Conservation (phyloP, 2,329 filamentous ascomycete species). For the Metarhizium album region DNA sequence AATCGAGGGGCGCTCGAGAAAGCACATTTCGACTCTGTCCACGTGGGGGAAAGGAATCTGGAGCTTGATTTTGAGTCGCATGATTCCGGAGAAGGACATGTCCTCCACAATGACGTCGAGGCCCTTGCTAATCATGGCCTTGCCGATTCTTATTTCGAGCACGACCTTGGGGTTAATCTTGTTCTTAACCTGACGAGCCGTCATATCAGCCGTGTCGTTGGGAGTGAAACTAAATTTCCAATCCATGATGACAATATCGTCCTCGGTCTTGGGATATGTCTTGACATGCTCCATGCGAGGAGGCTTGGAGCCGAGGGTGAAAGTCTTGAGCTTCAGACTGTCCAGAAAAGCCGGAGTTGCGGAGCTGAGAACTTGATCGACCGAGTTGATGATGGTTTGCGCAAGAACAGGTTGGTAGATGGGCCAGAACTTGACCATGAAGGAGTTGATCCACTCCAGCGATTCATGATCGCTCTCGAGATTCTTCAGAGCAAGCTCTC, state of each 20-base stretch:
- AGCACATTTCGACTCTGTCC: slow-evolving; percentile 89
- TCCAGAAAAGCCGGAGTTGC: slow-evolving; percentile 88
- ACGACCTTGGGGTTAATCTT: slow-evolving; percentile 97
- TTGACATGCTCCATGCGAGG: slow-evolving; percentile 96
- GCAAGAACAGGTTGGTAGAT: slow-evolving; percentile 94
- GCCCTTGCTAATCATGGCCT: slow-evolving; percentile 94
- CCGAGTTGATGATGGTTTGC: slow-evolving; percentile 82
- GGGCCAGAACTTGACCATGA: slow-evolving; percentile 97
- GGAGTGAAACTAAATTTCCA: slow-evolving; percentile 99
- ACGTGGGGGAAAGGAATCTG: slow-evolving; percentile 94
- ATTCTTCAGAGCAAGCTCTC: slow-evolving; percentile 77
- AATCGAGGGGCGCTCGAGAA: slow-evolving; percentile 77
- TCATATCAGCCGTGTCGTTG: slow-evolving; percentile 88
- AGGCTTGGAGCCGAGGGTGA: slow-evolving; percentile 88
- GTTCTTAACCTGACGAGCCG: slow-evolving; percentile 77
- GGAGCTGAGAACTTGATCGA: slow-evolving; percentile 90
- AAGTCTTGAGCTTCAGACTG: slow-evolving; percentile 85
- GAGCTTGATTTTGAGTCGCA: slow-evolving; percentile 96
- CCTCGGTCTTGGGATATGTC: slow-evolving; percentile 90
- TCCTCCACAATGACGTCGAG: slow-evolving; percentile 96
- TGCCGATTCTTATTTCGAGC: slow-evolving; percentile 86
- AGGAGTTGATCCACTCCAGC: slow-evolving; percentile 98
- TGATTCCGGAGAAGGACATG: slow-evolving; percentile 89
- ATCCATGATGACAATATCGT: slow-evolving; percentile 96
- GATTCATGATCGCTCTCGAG: slow-evolving; percentile 87